Evolutionary conservation across 2,329 filamentous ascomycete genomes (phyloP), one percentile per base, ranked within the genome.

Genomic region (Leptographium wingfieldii): DNA sequence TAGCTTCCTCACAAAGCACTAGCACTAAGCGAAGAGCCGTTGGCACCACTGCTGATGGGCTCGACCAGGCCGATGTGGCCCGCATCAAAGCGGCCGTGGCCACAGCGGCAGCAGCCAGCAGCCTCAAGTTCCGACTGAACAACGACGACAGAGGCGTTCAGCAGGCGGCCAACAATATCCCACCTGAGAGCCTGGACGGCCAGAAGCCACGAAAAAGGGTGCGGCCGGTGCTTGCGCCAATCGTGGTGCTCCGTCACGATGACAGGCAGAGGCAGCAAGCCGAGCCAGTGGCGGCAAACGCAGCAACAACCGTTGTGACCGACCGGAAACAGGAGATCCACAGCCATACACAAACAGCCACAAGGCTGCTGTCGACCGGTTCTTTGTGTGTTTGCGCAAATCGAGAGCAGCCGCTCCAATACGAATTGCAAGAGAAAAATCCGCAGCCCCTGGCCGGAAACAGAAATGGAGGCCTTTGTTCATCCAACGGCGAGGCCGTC

Each of bases 1-100:
- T 46, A 2, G 25, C 22, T 19, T 27, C 40, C 25, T 49, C 25
- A 7, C 49, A 16, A 12, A 43, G 19, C 5, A 10, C 11, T 31
- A 16, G 31, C 31, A 22, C 25, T 7, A 35, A 38, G 43, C 25
- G 19, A 22, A n/a, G 25, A 31, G 33, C 3, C 9, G 27, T 9
- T 35, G 27, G 35, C 33, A 35, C 38, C 16, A 5, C 33, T 10
- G 19, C 29, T n/a, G 31, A 25, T 1, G 51, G 52, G n/a, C 49
- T 60, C 14, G 61, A 48, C 59, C 60, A 62, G 35, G 76, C 73
- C 3, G 82, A 85, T 63, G 76, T 83, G 22, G 72, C 72, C 5
- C 68, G 70, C 55, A 78, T 84, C n/a, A 65, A 83, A 6, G 74
- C 73, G 63, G 75, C 73, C 2, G 82, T 80, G 29, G 61, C 62